These are phyloP conservation scores for Breynia disticha DNA, from an alignment of 441 rosid genomes.

Conservation along the genomic window DNA sequence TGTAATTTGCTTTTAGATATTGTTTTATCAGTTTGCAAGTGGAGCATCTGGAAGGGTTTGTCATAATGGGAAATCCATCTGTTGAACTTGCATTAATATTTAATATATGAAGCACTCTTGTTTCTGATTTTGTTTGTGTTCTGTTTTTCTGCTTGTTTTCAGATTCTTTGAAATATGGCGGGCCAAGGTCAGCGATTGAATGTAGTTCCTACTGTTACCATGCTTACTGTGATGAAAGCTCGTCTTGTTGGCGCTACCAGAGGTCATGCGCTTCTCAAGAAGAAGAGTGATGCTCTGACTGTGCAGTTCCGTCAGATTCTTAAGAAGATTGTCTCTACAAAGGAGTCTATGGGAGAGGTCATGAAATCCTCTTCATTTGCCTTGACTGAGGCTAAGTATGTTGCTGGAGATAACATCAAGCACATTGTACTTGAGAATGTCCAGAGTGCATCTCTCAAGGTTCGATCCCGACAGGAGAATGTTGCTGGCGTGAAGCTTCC, in stretches of 20 bases:
- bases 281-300: slow-evolving; percentile 92
- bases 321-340: slow-evolving; percentile 65
- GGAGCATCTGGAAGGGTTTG: no score
- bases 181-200: slow-evolving; percentile 71
- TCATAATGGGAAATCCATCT: no score
- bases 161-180: slow-evolving; percentile 46
- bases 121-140: not conserved
- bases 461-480: slow-evolving; percentile 71
- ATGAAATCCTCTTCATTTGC: slow-evolving; percentile 82
- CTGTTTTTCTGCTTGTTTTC: not conserved
- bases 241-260: slow-evolving; percentile 89
- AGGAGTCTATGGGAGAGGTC: slow-evolving; percentile 85
- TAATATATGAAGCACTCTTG: not conserved
- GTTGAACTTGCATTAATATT: no score
- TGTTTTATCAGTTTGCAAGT: no score
- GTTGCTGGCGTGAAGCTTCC: slow-evolving; percentile 91
- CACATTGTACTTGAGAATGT: slow-evolving; percentile 77
- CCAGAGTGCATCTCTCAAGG: slow-evolving; percentile 64
- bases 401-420: slow-evolving; percentile 82
- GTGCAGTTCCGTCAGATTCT: slow-evolving; percentile 83
- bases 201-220: slow-evolving; percentile 86
- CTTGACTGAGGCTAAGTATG: slow-evolving; percentile 76
- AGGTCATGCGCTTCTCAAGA: slow-evolving; percentile 93
- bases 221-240: slow-evolving; percentile 78
- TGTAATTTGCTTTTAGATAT: no score